A percentile compares a stretch with the other conserved stretches of the same genome.
Conservation (phyloP, 75 land plant genomes). For the Cunninghamia lanceolata region DNA sequence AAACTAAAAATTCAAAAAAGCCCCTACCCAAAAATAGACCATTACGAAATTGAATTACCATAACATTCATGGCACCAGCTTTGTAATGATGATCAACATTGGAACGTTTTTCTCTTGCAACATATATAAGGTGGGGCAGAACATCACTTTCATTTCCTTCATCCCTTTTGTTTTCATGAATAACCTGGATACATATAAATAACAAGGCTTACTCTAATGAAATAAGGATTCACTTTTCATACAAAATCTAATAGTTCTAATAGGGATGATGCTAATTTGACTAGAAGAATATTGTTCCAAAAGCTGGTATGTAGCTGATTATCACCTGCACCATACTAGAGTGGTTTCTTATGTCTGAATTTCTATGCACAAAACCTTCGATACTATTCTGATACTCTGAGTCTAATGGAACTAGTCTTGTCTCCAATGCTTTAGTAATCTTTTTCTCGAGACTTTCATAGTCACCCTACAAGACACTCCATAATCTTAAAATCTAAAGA, state of each 20-base stretch:
- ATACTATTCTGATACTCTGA: not conserved
- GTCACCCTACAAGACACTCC: not conserved
- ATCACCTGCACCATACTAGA: slow-evolving; percentile 1
- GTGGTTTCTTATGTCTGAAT: not conserved
- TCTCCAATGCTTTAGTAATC: no score
- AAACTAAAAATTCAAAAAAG: no score
- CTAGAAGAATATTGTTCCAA: not conserved
- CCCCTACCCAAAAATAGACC: no score
- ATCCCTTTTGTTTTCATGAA: not conserved
- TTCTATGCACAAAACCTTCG: slow-evolving; percentile 1
- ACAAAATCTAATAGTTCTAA: not conserved
- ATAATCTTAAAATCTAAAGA: no score
- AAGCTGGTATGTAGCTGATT: not conserved
- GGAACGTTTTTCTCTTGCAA: slow-evolving; percentile 45
- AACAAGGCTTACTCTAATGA: not conserved
- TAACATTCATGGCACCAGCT: slow-evolving; percentile 65
- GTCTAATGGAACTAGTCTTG: not conserved
- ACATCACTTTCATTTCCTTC: slow-evolving; percentile 1
- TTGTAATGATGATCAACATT: slow-evolving; percentile 41
- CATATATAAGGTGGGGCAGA: slow-evolving; percentile 45
- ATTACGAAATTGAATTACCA: no score
- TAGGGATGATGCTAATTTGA: not conserved
- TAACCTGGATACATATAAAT: not conserved
- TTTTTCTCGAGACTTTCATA: no score
- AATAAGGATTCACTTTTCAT: not conserved